Percentiles rank a stretch among this genome's conserved stretches.
These are phyloP conservation scores for Roridomyces roridus DNA, from an alignment of 768 basidiomycete species.

Conservation along the genomic window DNA sequence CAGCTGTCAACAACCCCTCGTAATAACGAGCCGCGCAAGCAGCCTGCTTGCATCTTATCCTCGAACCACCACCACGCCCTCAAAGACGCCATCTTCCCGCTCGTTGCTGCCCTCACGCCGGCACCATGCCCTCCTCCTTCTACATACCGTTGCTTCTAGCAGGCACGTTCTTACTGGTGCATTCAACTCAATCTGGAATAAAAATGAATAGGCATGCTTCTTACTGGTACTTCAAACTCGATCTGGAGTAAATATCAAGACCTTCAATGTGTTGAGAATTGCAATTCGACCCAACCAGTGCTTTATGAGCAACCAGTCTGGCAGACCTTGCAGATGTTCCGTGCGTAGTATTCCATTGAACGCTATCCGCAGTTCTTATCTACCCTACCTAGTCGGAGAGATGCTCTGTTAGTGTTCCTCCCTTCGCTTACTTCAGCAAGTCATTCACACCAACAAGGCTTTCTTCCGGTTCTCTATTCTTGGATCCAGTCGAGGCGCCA, in stretches of 20 bases:
- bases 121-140: conserved; percentile 70
- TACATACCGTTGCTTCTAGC: conserved; percentile 82
- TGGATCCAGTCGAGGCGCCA: conserved; percentile 58
- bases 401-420: conserved; percentile 77
- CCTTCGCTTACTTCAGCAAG: conserved; percentile 26
- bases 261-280: conserved; percentile 99
- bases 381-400: conserved; percentile 77
- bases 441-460: conserved; percentile 58
- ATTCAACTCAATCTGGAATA: background rate
- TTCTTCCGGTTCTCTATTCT: conserved; percentile 82
- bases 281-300: conserved; percentile 67
- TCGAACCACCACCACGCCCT: no score
- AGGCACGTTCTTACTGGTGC: conserved; percentile 91
- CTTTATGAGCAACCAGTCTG: conserved; percentile 95
- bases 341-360: conserved; percentile 43
- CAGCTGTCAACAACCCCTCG: no score
- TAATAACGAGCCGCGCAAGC: no score
- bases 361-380: conserved; percentile 30
- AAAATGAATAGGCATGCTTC: no score
- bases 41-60: no score
- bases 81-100: no score
- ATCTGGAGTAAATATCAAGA: conserved; percentile 88
- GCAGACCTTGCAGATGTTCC: conserved; percentile 91
- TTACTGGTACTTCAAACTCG: conserved; percentile 74
- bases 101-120: no score